Evolutionary conservation across 2,329 filamentous ascomycete species (phyloP).

Genomic region (Teratosphaeria viscida): DNA sequence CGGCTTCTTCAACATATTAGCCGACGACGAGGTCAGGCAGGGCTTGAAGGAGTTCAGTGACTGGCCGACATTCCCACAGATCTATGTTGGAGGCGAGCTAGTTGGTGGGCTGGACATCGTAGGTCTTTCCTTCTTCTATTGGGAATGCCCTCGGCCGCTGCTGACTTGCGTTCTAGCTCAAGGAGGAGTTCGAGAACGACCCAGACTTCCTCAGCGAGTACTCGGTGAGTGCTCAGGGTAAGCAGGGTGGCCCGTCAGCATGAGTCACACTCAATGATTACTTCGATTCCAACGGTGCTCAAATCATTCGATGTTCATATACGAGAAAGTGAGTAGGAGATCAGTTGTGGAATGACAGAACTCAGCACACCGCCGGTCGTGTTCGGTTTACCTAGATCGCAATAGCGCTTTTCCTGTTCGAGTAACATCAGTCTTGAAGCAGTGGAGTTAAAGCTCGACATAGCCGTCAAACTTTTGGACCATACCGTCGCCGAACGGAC

Average conservation of each 20-base stretch:
- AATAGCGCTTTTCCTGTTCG: too few relatives aligned
- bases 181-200: constrained; percentile 81
- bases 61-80: constrained; percentile 94
- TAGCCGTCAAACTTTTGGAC: too few relatives aligned
- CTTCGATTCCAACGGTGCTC: neutral
- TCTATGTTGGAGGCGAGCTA: constrained; percentile 84
- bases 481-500: too few relatives aligned
- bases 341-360: neutral
- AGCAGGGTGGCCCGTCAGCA: constrained; percentile 16
- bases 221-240: constrained; percentile 10
- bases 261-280: neutral
- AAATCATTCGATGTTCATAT: neutral
- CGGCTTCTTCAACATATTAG: constrained; percentile 97
- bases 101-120: constrained; percentile 94
- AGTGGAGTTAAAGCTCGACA: too few relatives aligned
- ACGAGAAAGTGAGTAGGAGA: neutral
- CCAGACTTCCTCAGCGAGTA: constrained; percentile 59
- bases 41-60: constrained; percentile 96
- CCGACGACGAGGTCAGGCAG: constrained; percentile 93
- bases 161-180: constrained; percentile 50
- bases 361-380: neutral
- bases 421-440: too few relatives aligned
- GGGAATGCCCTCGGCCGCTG: neutral
- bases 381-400: too few relatives aligned
- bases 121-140: constrained; percentile 32